Percentiles rank a stretch among this genome's conserved stretches.
phyloP scores from a whole-genome alignment of 345 rosid genomes.

The Citrus medica region DNA sequence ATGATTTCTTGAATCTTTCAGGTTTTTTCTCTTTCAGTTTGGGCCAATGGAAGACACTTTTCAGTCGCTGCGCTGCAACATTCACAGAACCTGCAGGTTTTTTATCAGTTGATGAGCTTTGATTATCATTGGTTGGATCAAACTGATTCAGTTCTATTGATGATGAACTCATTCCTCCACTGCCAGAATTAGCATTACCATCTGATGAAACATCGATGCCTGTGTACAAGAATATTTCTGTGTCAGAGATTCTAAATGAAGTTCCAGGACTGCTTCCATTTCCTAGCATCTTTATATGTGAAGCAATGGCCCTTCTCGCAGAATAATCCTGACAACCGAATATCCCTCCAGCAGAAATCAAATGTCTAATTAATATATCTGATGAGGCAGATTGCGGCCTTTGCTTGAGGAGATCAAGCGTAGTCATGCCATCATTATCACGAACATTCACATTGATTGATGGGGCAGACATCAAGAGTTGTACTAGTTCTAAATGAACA shows the following conservation, averaged over 20 bases:
- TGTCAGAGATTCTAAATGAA: slow-evolving; percentile 61
- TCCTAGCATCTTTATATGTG: slow-evolving; percentile 70
- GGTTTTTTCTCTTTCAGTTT: slow-evolving; percentile 39
- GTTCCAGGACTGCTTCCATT: slow-evolving; percentile 75
- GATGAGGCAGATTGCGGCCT: slow-evolving; percentile 60
- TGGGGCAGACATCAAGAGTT: slow-evolving; percentile 64
- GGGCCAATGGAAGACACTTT: slow-evolving; percentile 68
- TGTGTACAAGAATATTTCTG: slow-evolving; percentile 62
- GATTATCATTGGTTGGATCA: slow-evolving; percentile 40
- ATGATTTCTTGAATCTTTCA: slow-evolving; percentile 22
- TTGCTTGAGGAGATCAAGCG: slow-evolving; percentile 76
- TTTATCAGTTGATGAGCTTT: slow-evolving; percentile 32
- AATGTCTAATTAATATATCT: slow-evolving; percentile 57
- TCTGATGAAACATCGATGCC: slow-evolving; percentile 49
- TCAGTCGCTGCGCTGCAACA: slow-evolving; percentile 55
- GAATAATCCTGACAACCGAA: slow-evolving; percentile 49
- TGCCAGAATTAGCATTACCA: slow-evolving; percentile 30
- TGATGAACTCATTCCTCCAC: slow-evolving; percentile 46
- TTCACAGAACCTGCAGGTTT: slow-evolving; percentile 35
- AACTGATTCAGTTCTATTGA: slow-evolving; percentile 41
- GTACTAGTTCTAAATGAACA: slow-evolving; percentile 55
- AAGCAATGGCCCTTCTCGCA: slow-evolving; percentile 56
- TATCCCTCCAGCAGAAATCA: slow-evolving; percentile 79
- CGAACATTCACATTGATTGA: slow-evolving; percentile 59
- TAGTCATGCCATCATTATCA: slow-evolving; percentile 70